Percentiles rank a stretch among this genome's conserved stretches.
These are phyloP conservation scores for Moringa oleifera DNA, from an alignment of 345 rosid species.

Conservation along the genomic window DNA sequence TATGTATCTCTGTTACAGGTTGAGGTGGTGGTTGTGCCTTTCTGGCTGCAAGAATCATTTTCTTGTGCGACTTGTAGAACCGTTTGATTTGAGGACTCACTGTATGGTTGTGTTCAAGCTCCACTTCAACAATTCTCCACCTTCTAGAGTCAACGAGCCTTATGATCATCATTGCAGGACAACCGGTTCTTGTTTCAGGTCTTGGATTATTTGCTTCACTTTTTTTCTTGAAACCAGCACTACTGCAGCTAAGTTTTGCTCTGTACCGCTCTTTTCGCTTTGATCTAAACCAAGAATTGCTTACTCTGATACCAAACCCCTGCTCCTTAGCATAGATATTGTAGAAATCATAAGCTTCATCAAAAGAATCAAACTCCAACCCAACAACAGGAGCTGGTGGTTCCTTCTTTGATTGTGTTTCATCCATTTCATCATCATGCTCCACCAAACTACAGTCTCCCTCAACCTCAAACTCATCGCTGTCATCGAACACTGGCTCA, in stretches of 20 bases:
- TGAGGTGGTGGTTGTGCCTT: conserved; percentile 27
- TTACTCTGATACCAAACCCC: conserved; percentile 49
- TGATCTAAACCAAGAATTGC: conserved; percentile 46
- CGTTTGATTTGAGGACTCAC: conserved; percentile 33
- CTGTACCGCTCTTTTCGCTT: conserved; percentile 42
- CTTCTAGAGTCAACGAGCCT: conserved; percentile 39
- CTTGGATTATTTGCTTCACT: conserved; percentile 48
- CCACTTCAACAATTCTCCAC: conserved; percentile 46
- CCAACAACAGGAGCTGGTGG: conserved; percentile 32
- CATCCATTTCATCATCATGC: conserved; percentile 19
- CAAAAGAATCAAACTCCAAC: conserved; percentile 47
- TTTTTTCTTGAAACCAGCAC: conserved; percentile 50
- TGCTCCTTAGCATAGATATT: conserved; percentile 40
- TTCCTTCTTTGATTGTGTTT: conserved; percentile 17
- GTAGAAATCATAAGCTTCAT: conserved; percentile 42
- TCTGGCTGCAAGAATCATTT: conserved; percentile 36
- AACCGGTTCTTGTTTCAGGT: conserved; percentile 47
- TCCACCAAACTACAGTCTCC: conserved; percentile 21
- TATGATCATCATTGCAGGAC: conserved; percentile 41
- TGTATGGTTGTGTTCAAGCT: conserved; percentile 44
- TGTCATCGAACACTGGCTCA: conserved; percentile 41
- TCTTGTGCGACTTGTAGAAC: conserved; percentile 42
- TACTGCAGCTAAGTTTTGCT: conserved; percentile 53
- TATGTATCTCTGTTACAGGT: conserved; percentile 40
- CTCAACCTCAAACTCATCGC: conserved; percentile 27